Evolutionary conservation across 257 asterid genomes (phyloP).

Genomic region (Solanum peruvianum): DNA sequence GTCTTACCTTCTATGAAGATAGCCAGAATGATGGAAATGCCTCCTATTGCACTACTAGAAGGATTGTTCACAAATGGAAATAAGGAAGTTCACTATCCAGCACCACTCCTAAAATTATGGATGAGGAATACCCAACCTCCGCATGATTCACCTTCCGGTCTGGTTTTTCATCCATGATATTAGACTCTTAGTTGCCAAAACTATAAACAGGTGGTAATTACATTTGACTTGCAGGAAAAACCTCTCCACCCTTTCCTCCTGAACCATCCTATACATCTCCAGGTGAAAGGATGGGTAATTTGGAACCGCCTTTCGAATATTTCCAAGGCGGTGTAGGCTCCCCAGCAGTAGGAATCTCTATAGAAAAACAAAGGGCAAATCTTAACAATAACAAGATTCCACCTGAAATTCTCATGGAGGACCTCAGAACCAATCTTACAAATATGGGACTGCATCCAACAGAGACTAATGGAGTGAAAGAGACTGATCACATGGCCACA

Average conservation of each 20-base stretch:
- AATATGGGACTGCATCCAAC: conserved; percentile 11
- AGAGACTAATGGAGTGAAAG: conserved; percentile 24
- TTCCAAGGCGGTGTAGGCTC: conserved; percentile 34
- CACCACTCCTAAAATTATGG: conserved; percentile 57
- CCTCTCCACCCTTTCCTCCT: conserved; percentile 43
- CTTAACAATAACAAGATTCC: conserved; percentile 13
- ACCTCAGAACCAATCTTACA: conserved; percentile 26
- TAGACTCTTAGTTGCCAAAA: not conserved
- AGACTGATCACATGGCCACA: conserved; percentile 37
- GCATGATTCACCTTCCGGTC: conserved; percentile 78
- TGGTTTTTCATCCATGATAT: conserved; percentile 11
- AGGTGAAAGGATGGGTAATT: conserved; percentile 27
- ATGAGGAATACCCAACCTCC: conserved; percentile 46
- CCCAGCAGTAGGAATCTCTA: conserved; percentile 21
- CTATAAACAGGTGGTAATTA: conserved; percentile 3
- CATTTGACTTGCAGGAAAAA: conserved; percentile 31
- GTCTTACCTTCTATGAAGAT: conserved; percentile 40
- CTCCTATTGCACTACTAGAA: conserved; percentile 54
- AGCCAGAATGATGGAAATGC: conserved; percentile 51
- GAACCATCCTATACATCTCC: conserved; percentile 62
- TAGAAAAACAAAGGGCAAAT: conserved; percentile 52
- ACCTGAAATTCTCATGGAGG: conserved; percentile 36
- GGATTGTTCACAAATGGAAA: conserved; percentile 25
- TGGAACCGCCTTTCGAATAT: conserved; percentile 54
- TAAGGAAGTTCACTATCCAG: conserved; percentile 48